Conservation (phyloP, 352 stramenopile species). For the Phytophthora pseudosyringae region DNA sequence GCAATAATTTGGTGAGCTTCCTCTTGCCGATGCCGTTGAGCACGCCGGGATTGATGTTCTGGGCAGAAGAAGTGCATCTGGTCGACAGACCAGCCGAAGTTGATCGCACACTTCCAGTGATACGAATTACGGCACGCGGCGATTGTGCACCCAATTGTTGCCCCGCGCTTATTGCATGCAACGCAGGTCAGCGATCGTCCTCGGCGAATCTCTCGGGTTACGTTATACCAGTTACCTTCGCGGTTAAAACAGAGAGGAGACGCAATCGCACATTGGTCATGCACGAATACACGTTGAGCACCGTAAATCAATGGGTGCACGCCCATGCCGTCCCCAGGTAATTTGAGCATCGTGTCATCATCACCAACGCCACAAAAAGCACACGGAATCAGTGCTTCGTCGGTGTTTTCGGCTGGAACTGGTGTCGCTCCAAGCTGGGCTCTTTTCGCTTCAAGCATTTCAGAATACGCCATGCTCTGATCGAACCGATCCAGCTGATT, state of each 20-base stretch:
- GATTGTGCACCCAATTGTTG: constrained; percentile 81
- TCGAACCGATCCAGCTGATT: constrained; percentile 88
- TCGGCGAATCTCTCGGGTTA: constrained; percentile 82
- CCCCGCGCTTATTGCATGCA: constrained; percentile 72
- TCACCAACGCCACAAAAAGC: constrained; percentile 82
- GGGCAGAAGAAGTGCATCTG: constrained; percentile 88
- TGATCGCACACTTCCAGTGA: constrained; percentile 85
- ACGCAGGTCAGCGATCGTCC: constrained; percentile 72
- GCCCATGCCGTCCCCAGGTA: constrained; percentile 81
- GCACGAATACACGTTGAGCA: constrained; percentile 78
- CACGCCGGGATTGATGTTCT: constrained; percentile 49
- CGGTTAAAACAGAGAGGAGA: constrained; percentile 86
- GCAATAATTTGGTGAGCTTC: constrained; percentile 15
- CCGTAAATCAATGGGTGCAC: constrained; percentile 73
- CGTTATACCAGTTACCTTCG: constrained; percentile 83
- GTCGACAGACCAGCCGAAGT: constrained; percentile 70
- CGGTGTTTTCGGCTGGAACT: constrained; percentile 32
- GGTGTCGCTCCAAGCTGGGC: constrained; percentile 39
- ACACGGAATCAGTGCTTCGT: constrained; percentile 70
- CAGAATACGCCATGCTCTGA: constrained; percentile 57
- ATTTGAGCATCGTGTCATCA: constrained; percentile 71
- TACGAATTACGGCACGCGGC: constrained; percentile 72
- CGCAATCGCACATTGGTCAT: constrained; percentile 87
- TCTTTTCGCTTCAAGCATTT: constrained; percentile 69
- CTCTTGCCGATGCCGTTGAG: constrained; percentile 33